Evolutionary conservation across 1,284 basidiomycete species (phyloP).

Genomic region (Microbotryomycetes sp.): DNA sequence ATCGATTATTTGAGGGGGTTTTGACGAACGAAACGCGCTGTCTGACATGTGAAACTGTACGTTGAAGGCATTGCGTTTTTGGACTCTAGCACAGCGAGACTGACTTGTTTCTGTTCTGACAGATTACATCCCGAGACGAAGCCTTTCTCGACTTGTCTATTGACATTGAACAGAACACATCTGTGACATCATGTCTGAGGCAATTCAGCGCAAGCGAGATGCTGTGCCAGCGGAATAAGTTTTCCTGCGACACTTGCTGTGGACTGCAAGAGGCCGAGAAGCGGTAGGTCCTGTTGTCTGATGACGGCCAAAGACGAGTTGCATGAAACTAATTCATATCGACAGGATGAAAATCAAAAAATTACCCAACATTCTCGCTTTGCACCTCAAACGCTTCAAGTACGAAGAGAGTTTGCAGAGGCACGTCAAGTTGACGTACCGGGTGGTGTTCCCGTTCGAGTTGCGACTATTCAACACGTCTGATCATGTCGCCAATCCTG

Average conservation of each 20-base stretch:
- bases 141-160: constrained; percentile 94
- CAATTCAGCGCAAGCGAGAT: constrained; percentile 97
- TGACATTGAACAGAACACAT: constrained; percentile 95
- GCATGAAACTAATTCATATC: background rate
- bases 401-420: constrained; percentile 82
- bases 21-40: constrained; percentile 95
- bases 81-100: background rate
- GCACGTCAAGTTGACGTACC: constrained; percentile 90
- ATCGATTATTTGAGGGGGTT: constrained; percentile 84
- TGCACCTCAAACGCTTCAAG: constrained; percentile 97
- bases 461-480: constrained; percentile 94
- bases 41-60: constrained; percentile 87
- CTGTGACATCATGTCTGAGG: constrained; percentile 86
- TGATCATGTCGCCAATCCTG: constrained; percentile 81
- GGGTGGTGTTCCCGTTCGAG: constrained; percentile 91
- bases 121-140: constrained; percentile 94
- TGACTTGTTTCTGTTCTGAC: background rate
- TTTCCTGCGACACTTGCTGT: constrained; percentile 95
- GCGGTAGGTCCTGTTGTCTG: constrained; percentile 52
- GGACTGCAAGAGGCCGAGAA: constrained; percentile 97
- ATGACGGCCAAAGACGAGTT: background rate
- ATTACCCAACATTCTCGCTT: constrained; percentile 83
- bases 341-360: constrained; percentile 96
- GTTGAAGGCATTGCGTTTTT: constrained; percentile 34
- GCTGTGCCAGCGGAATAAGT: constrained; percentile 96